Base-by-base conservation (phyloP, 495 filamentous ascomycete species). In the Lasiosphaeria hispida region DNA sequence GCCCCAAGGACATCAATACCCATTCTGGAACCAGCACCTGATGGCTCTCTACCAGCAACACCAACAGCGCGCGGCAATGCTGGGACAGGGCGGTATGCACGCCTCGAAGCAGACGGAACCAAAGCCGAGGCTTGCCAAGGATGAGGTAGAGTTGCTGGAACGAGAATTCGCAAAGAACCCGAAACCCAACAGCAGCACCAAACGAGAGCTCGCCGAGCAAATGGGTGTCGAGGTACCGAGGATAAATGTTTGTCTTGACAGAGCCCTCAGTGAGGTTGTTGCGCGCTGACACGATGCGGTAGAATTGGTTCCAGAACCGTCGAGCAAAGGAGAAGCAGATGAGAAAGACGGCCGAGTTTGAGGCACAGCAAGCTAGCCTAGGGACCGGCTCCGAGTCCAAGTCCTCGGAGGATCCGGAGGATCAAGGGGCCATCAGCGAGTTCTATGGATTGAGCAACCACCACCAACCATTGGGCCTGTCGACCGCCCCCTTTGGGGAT, bases 221-320 rank as follows among this genome's bases (percentile, higher is more conserved):
- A 88, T 90, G 57, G 84, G 86, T 9, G 75, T 93, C 34, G 89
- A 90, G 51, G 75, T 90, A 53, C 83, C 87, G 11, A 79, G 87
- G 59, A 89, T 93, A 63, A 89, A 90, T 63, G 89, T 92, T 75
- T 58, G 85, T 84, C 51, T 6, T 33, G 13, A 23, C 7, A 17
- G 53, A n/a, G 30, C 30, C 6, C 41, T 23, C 18, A 47, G 15
- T n/a, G 58, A 18, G 10, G 43, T 14, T 57, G 38, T 40, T 50
- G 41, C 41, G 19, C 61, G 59, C 74, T 77, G 57, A 78, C 71
- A 35, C 48, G 7, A 19, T 42, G 41, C 56, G 19, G 36, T 57
- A 94, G 91, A 93, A 93, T 63, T 94, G 91, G 91, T 96, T 93
- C 71, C 90, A 95, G 69, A 95, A 94, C 69, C 81, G 90, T 50